Evolutionary conservation across 2,329 filamentous ascomycete species (phyloP).

Genomic region (Pyrenochaeta sp.): DNA sequence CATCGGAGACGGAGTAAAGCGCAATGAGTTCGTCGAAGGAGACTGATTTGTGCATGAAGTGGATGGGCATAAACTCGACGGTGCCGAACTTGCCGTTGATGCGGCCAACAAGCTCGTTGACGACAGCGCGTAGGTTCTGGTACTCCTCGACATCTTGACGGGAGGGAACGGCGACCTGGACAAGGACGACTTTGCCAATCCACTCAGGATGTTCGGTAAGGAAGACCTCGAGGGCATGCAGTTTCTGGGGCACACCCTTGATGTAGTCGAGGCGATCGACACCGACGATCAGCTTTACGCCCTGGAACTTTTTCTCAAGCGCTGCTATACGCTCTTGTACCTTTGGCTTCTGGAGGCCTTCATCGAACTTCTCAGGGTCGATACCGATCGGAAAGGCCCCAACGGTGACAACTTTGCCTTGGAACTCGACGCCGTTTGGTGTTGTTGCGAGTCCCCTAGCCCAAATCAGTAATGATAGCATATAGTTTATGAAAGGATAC

Average conservation of each 20-base stretch:
- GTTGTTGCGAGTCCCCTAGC: conserved; percentile 74
- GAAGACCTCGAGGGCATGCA: conserved; percentile 96
- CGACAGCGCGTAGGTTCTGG: conserved; percentile 91
- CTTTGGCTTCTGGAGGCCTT: conserved; percentile 83
- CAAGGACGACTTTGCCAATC: conserved; percentile 96
- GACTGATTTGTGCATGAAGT: conserved; percentile 97
- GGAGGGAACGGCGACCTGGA: conserved; percentile 94
- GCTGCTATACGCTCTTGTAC: conserved; percentile 88
- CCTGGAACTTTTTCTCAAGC: conserved; percentile 89
- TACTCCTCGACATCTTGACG: conserved; percentile 98
- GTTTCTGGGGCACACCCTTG: conserved; percentile 97
- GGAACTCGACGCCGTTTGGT: conserved; percentile 91
- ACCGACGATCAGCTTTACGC: conserved; percentile 94
- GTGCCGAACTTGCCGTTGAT: conserved; percentile 98
- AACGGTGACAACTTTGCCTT: conserved; percentile 86
- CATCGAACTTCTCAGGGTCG: conserved; percentile 94
- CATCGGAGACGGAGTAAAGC: conserved; percentile 90
- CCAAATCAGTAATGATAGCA: conserved; percentile 12
- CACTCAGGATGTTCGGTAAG: conserved; percentile 96
- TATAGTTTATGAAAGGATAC: conserved; percentile 31
- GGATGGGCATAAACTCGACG: conserved; percentile 98
- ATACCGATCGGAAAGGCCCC: conserved; percentile 98
- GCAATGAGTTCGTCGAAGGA: conserved; percentile 94
- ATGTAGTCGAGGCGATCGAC: conserved; percentile 98
- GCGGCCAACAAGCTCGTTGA: conserved; percentile 94